Conservation (phyloP, 2,329 filamentous ascomycete genomes). For the Aspergillus caelatus region DNA sequence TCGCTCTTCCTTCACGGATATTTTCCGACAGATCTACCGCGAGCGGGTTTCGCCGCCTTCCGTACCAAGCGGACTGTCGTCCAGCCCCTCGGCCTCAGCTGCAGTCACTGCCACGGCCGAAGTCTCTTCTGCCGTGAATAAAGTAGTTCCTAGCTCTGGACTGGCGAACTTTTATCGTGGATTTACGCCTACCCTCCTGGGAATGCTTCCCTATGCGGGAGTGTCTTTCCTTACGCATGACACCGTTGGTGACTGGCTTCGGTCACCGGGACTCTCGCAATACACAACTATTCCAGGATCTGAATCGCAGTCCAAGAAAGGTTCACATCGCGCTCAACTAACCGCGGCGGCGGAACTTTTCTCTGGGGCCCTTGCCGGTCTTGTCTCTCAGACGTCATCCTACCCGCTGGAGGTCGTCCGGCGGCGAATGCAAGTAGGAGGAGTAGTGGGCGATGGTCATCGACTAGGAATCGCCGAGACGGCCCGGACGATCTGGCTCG, state of each 20-base stretch:
- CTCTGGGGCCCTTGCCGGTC: conserved; percentile 81
- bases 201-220: conserved; percentile 96
- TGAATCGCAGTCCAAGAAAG: conserved; percentile 48
- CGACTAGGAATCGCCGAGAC: conserved; percentile 79
- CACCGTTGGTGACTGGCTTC: conserved; percentile 80
- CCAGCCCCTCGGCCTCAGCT: conserved; percentile 43
- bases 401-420: conserved; percentile 94
- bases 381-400: conserved; percentile 87
- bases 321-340: conserved; percentile 67
- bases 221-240: conserved; percentile 96
- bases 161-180: conserved; percentile 93
- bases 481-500: conserved; percentile 70
- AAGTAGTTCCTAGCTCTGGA: conserved; percentile 65
- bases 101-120: conserved; percentile 43
- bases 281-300: conserved; percentile 75
- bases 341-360: conserved; percentile 84
- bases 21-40: conserved; percentile 83
- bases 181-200: conserved; percentile 84
- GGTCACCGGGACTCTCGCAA: conserved; percentile 65
- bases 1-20: conserved; percentile 70
- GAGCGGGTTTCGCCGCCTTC: conserved; percentile 61
- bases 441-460: conserved; percentile 87
- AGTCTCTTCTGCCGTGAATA: conserved; percentile 46
- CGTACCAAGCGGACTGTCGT: conserved; percentile 38
- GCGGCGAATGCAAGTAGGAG: conserved; percentile 93